Conservation (phyloP, 176 grass and related monocot species). For the Carex myosuroides region DNA sequence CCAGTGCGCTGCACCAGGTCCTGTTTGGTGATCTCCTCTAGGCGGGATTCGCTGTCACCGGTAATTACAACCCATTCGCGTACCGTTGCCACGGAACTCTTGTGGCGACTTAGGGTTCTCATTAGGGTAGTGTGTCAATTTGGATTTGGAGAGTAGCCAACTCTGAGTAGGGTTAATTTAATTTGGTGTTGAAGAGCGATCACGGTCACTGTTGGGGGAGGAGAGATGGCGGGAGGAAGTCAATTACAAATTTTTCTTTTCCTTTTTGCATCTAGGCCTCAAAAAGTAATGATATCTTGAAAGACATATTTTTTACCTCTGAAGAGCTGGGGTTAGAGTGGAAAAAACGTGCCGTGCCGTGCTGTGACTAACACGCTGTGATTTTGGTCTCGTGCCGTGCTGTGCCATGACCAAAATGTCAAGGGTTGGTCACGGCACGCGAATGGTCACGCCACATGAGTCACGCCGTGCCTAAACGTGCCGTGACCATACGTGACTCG, state of each 20-base stretch:
- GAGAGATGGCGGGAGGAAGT: slow-evolving; percentile 17
- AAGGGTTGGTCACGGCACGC: too few species aligned
- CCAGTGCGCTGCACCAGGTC: slow-evolving; percentile 41
- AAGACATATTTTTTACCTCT: background rate
- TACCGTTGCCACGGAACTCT: background rate
- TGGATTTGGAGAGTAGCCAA: background rate
- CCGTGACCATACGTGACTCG: too few species aligned
- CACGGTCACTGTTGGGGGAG: background rate
- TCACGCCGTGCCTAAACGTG: too few species aligned
- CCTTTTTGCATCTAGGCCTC: background rate
- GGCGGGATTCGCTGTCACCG: background rate
- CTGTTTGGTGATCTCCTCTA: slow-evolving; percentile 37
- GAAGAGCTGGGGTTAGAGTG: too few species aligned
- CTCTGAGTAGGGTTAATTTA: background rate
- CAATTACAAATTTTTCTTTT: background rate
- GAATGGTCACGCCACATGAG: too few species aligned
- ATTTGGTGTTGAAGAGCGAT: background rate
- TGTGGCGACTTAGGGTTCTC: background rate
- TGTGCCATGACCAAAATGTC: too few species aligned
- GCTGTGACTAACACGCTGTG: too few species aligned
- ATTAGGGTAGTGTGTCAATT: background rate
- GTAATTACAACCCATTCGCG: slow-evolving; percentile 31
- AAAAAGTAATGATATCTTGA: background rate
- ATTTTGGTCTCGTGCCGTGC: too few species aligned
- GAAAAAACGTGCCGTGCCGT: too few species aligned